These are phyloP conservation scores for Phaeosphaeria sp. DNA, from an alignment of 2,329 filamentous ascomycete species.

Conservation along the genomic window DNA sequence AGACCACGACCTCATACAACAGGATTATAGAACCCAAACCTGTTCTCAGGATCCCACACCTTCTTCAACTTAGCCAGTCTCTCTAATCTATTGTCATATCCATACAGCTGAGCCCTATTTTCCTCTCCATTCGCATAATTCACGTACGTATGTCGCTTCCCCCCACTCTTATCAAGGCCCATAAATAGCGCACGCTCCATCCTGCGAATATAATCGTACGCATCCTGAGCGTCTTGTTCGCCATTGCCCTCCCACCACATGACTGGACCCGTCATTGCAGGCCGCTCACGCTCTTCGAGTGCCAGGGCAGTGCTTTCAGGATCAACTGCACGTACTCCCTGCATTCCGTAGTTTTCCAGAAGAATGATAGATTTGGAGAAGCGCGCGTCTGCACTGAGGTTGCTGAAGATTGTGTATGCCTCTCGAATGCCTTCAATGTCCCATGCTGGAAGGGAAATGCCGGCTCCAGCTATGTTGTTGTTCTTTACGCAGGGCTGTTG, in stretches of 20 bases:
- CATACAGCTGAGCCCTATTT: slow-evolving; percentile 36
- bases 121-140: slow-evolving; percentile 46
- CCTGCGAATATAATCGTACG: slow-evolving; percentile 10
- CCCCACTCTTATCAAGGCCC: slow-evolving; percentile 10
- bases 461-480: slow-evolving; percentile 19
- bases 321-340: slow-evolving; percentile 19
- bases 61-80: slow-evolving; percentile 37
- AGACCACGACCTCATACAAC: slow-evolving; percentile 3
- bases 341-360: slow-evolving; percentile 30
- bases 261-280: slow-evolving; percentile 16
- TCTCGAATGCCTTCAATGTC: slow-evolving; percentile 18
- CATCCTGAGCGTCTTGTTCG: slow-evolving; percentile 12
- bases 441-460: slow-evolving; percentile 24
- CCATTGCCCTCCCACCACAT: slow-evolving; percentile 24
- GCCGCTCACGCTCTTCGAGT: slow-evolving; percentile 44
- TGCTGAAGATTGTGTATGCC: slow-evolving; percentile 23
- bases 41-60: slow-evolving; percentile 35
- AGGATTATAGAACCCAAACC: slow-evolving; percentile 37
- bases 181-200: slow-evolving; percentile 20
- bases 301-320: slow-evolving; percentile 15
- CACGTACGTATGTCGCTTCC: slow-evolving; percentile 34
- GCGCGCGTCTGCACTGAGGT: slow-evolving; percentile 24
- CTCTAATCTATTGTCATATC: slow-evolving; percentile 32
- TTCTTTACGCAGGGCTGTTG: slow-evolving; percentile 15
- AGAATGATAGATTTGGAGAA: slow-evolving; percentile 23